Evolutionary conservation across 306 rosid genomes (phyloP), one percentile per base, ranked within the genome.

Genomic region (Vigna unguiculata): DNA sequence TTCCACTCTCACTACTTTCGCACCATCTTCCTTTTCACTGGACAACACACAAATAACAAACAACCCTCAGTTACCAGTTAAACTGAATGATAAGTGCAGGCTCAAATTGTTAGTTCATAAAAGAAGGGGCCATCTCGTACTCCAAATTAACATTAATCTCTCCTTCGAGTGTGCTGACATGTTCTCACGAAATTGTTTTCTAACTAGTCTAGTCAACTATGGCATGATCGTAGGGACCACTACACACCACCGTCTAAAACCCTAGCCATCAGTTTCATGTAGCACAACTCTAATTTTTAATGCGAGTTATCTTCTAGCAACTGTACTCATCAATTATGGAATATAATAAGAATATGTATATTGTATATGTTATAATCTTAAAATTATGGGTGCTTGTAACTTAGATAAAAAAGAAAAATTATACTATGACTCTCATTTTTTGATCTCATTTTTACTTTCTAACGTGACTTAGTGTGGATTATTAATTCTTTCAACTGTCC

Each of bases 1-100:
- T 54, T 91, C 87, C 79, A 93, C 98, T 38, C 83, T 93, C 68
- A 88, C 89, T 71, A 93, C 97, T 81, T 90, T 93, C 17, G 92
- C 98, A 45, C 93, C 93, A 82, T 93, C 98, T 85, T 91, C 98
- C 59, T 78, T 52, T 71, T 93, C 92, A 77, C 98, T 93, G 15
- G 0, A 45, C 47, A 63, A 69, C 4, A 59, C 63, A 76, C 4
- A 7, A 59, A n/a, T 14, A 19, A 24, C n/a, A 19, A 13, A 24
- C 30, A 8, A 11, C 2, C 17, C 59, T 68, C 66, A 81, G 4
- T 54, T n/a, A n/a, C n/a, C n/a, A n/a, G n/a, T n/a, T n/a, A n/a
- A n/a, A n/a, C n/a, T n/a, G n/a, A n/a, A n/a, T n/a, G n/a, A n/a
- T n/a, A n/a, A n/a, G n/a, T n/a, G n/a, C n/a, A n/a, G n/a, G n/a